Percentiles rank a stretch among this genome's conserved stretches.
Evolutionary conservation across 371 early-diverging fungal genomes (phyloP).

Genomic region (Thermomucor indicae-seudaticae): DNA sequence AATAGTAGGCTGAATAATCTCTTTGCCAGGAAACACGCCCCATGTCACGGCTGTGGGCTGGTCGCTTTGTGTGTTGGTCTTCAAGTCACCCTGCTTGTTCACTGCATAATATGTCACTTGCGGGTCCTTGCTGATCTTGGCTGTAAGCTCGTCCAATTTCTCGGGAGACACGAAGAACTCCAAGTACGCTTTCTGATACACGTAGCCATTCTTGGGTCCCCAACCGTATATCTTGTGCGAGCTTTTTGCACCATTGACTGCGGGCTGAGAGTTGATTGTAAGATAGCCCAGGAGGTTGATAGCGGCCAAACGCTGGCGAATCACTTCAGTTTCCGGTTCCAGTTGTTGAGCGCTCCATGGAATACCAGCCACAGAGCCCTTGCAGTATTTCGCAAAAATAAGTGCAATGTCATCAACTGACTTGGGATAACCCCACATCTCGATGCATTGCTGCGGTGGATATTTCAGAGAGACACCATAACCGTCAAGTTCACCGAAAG

Average conservation of each 20-base stretch:
- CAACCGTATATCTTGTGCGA: slow-evolving; percentile 84
- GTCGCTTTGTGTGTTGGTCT: slow-evolving; percentile 79
- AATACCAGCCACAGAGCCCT: slow-evolving; percentile 69
- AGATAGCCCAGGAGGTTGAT: slow-evolving; percentile 84
- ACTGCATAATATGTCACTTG: slow-evolving; percentile 90
- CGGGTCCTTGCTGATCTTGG: slow-evolving; percentile 60
- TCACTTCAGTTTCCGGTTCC: slow-evolving; percentile 75
- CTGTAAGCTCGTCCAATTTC: slow-evolving; percentile 64
- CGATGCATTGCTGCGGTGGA: slow-evolving; percentile 53
- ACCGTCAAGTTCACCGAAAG: slow-evolving; percentile 92
- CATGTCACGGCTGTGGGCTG: slow-evolving; percentile 96
- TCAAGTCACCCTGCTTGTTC: slow-evolving; percentile 81
- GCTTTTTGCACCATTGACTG: slow-evolving; percentile 88
- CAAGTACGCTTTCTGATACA: slow-evolving; percentile 96
- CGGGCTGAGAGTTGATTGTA: slow-evolving; percentile 96
- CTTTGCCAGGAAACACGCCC: slow-evolving; percentile 98
- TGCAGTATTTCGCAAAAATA: slow-evolving; percentile 83
- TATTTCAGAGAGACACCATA: slow-evolving; percentile 83
- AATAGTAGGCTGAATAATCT: slow-evolving; percentile 95
- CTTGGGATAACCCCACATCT: slow-evolving; percentile 79
- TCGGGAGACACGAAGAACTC: slow-evolving; percentile 90
- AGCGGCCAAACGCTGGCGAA: slow-evolving; percentile 65
- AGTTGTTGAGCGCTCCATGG: slow-evolving; percentile 93
- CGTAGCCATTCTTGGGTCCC: slow-evolving; percentile 96
- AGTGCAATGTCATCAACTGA: slow-evolving; percentile 61